Conservation (phyloP, 306 rosid species). For the Prunus mira region DNA sequence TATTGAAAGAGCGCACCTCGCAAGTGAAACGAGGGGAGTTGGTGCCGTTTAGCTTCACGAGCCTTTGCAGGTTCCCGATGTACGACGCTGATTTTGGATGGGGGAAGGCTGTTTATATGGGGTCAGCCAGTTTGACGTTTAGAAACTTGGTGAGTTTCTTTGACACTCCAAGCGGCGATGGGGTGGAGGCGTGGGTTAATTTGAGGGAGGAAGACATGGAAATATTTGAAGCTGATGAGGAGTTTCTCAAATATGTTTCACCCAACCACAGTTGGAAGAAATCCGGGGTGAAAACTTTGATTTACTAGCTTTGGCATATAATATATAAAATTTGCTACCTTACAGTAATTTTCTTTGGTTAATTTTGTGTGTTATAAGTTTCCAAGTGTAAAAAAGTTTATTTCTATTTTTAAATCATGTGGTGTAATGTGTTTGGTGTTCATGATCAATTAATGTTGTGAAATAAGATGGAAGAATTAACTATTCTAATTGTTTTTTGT, state of each 20-base stretch:
- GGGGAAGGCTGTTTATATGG: conserved; percentile 29
- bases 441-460: background rate
- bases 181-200: conserved; percentile 35
- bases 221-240: conserved; percentile 28
- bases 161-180: conserved; percentile 22
- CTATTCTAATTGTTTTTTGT: too few species aligned
- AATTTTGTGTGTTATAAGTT: background rate
- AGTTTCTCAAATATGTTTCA: conserved; percentile 19
- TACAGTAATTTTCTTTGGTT: background rate
- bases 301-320: background rate
- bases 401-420: background rate
- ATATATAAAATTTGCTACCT: background rate
- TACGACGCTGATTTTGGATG: conserved; percentile 34
- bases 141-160: conserved; percentile 24
- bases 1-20: background rate
- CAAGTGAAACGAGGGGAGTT: conserved; percentile 14
- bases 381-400: background rate
- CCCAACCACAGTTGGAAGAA: background rate
- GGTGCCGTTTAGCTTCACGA: conserved; percentile 31
- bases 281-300: background rate
- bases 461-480: background rate
- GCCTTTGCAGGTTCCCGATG: conserved; percentile 31
- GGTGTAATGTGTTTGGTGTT: background rate
- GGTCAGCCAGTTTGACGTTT: conserved; percentile 12
- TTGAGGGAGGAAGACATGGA: conserved; percentile 30